Conservation (phyloP, 2,329 filamentous ascomycete species). For the Blastomyces silverae region DNA sequence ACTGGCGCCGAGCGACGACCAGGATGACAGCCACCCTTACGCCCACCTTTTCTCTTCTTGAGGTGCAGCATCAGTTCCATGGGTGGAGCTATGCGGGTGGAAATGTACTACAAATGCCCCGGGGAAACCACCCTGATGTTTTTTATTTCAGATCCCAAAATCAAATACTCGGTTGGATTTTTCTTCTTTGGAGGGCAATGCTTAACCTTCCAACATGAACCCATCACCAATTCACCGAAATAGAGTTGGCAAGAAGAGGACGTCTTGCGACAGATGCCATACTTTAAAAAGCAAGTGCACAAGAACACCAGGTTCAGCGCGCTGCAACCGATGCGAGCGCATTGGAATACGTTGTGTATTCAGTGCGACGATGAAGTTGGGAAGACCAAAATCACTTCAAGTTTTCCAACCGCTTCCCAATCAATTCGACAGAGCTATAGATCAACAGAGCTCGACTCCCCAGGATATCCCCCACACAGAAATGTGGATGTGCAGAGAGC, state of each 20-base stretch:
- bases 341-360: constrained; percentile 3
- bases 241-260: constrained; percentile 10
- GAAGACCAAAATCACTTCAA: constrained; percentile 5
- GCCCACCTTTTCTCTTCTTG: background rate
- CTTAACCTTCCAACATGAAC: background rate
- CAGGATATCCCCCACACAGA: too few relatives aligned
- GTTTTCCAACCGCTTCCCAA: background rate
- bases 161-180: background rate
- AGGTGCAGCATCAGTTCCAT: background rate
- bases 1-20: background rate
- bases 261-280: constrained; percentile 5
- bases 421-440: background rate
- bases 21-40: background rate
- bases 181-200: background rate
- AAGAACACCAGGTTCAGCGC: background rate
- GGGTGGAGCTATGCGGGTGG: background rate
- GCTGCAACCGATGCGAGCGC: constrained; percentile 3
- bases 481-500: background rate
- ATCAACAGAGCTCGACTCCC: background rate
- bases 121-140: background rate
- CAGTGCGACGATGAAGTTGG: background rate
- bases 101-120: background rate
- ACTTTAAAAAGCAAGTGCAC: constrained; percentile 9
- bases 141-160: background rate
- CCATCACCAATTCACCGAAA: constrained; percentile 4